phyloP scores from a whole-genome alignment of 768 basidiomycete genomes.

The Sarcodon sp. region DNA sequence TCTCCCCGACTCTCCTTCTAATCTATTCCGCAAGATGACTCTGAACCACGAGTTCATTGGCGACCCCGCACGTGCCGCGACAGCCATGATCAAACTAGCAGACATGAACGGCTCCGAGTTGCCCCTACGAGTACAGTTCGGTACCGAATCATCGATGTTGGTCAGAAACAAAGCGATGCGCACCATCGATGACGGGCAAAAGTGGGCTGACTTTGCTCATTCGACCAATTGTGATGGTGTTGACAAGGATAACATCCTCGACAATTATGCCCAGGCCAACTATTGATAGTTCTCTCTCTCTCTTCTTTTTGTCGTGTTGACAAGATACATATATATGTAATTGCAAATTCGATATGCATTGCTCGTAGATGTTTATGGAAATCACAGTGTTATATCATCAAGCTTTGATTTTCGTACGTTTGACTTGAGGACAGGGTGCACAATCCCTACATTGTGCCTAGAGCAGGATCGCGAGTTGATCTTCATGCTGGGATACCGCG shows the following conservation, averaged over 20 bases:
- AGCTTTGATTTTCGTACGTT: too few species aligned
- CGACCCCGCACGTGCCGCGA: conserved; percentile 8
- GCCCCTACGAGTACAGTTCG: conserved; percentile 9
- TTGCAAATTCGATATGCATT: too few species aligned
- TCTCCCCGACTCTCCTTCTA: conserved; percentile 2
- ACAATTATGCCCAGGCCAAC: too few species aligned
- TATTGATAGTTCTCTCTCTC: too few species aligned
- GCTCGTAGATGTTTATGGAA: too few species aligned
- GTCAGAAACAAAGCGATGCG: conserved; percentile 6
- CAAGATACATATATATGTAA: too few species aligned
- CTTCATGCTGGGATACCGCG: too few species aligned
- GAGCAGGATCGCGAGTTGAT: too few species aligned
- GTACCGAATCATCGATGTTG: conserved; percentile 5
- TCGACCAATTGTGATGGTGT: not conserved
- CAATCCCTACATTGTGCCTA: too few species aligned
- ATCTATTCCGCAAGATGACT: conserved; percentile 1
- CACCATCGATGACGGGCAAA: conserved; percentile 6
- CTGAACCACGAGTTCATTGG: conserved; percentile 2
- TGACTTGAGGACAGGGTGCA: too few species aligned
- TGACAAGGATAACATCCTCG: not conserved
- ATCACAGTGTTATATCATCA: too few species aligned
- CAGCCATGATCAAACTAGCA: conserved; percentile 6
- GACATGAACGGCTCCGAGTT: not conserved
- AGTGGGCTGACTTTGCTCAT: not conserved
- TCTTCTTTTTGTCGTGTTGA: too few species aligned